A percentile compares a stretch with the other conserved stretches of the same genome.
These are phyloP conservation scores for Tetraselmis chui DNA, from an alignment of 139 green algal genomes.

Conservation along the genomic window DNA sequence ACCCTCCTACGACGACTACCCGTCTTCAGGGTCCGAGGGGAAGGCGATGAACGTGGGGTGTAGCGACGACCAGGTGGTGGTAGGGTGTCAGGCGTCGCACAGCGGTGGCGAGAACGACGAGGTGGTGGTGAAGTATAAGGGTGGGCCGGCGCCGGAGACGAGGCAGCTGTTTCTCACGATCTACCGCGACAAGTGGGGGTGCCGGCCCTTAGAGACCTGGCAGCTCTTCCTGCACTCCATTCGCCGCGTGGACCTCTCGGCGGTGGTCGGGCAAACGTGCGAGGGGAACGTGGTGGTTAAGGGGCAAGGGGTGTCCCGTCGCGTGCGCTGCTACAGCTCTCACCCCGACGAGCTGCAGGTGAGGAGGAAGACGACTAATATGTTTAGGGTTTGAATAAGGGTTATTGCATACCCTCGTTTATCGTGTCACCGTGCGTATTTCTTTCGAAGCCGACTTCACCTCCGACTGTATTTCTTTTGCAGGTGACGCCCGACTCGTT, in stretches of 20 bases:
- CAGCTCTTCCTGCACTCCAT: conserved; percentile 51
- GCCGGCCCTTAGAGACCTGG: conserved; percentile 45
- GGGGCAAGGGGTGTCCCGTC: conserved; percentile 23
- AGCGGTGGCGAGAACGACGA: background rate
- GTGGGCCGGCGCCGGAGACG: conserved; percentile 33
- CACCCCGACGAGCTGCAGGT: conserved; percentile 52
- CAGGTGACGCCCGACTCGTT: conserved; percentile 31
- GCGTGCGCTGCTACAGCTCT: conserved; percentile 39
- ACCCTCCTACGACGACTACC: conserved; percentile 30
- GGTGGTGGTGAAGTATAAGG: conserved; percentile 45
- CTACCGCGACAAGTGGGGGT: conserved; percentile 42
- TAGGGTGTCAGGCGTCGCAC: background rate
- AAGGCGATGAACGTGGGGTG: conserved; percentile 15
- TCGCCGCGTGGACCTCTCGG: conserved; percentile 50
- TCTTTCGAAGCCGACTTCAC: too few species aligned
- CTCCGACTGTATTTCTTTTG: too few species aligned
- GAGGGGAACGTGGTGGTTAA: conserved; percentile 37
- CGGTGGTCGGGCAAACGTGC: conserved; percentile 47
- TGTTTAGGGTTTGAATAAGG: too few species aligned
- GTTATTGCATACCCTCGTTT: too few species aligned
- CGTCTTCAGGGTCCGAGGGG: conserved; percentile 24
- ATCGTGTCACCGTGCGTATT: too few species aligned
- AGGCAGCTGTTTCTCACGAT: conserved; percentile 44
- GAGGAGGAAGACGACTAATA: too few species aligned
- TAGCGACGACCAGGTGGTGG: conserved; percentile 8